Evolutionary conservation across 1,284 basidiomycete genomes (phyloP).

Genomic region (Cutaneotrichosporon sp.): DNA sequence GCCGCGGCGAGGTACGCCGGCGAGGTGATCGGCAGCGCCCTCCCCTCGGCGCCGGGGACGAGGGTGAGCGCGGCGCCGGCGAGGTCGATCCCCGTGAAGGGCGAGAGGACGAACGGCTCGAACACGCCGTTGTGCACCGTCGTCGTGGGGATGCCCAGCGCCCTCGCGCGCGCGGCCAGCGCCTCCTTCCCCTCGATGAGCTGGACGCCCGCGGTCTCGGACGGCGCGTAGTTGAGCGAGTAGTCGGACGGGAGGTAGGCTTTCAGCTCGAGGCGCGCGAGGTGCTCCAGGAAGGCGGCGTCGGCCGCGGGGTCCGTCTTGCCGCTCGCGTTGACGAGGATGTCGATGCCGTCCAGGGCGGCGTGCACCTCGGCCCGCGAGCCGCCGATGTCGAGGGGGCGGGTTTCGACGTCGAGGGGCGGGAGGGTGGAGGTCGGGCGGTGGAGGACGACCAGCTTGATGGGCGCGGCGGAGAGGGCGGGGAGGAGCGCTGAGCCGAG

Average conservation of each 20-base stretch:
- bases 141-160: slow-evolving; percentile 13
- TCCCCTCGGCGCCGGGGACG: slow-evolving; percentile 8
- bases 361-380: not conserved
- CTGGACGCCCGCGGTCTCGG: not conserved
- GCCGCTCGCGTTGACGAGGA: slow-evolving; percentile 5
- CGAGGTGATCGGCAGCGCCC: slow-evolving; percentile 7
- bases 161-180: not conserved
- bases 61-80: slow-evolving; percentile 8
- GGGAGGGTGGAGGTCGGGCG: slow-evolving; percentile 12
- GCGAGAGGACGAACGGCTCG: slow-evolving; percentile 7
- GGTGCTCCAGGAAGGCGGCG: not conserved
- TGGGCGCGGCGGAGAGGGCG: slow-evolving; percentile 2
- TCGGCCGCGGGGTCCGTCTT: not conserved
- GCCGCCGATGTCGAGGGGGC: slow-evolving; percentile 13
- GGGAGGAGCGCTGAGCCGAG: slow-evolving; percentile 12
- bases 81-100: slow-evolving; percentile 11
- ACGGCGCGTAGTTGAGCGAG: slow-evolving; percentile 9
- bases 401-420: slow-evolving; percentile 14
- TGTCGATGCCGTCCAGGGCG: slow-evolving; percentile 1
- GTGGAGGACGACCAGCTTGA: slow-evolving; percentile 22
- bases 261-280: slow-evolving; percentile 10
- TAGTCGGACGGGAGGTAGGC: slow-evolving; percentile 22
- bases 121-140: slow-evolving; percentile 16
- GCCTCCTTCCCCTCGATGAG: slow-evolving; percentile 9
- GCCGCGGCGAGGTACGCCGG: slow-evolving; percentile 10